Evolutionary conservation across 805 yeast species (phyloP).

Genomic region (Phaffomyces thermotolerans): DNA sequence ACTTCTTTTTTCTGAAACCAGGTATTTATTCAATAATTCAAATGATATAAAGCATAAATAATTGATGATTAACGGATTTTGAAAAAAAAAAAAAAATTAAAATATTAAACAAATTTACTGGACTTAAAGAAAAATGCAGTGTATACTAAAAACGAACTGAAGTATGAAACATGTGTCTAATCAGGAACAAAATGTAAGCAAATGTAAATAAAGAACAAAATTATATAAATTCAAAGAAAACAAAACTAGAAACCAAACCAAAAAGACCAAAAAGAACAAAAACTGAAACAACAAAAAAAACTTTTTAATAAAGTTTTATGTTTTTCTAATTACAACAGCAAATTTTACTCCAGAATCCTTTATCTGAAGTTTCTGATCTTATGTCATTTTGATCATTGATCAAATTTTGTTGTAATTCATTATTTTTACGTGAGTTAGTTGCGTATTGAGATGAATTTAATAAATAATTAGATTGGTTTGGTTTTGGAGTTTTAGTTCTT

Average conservation of each 20-base stretch:
- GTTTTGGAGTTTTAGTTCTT: constrained; percentile 22
- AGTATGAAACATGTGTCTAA: not conserved
- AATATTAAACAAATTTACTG: not conserved
- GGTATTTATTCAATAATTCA: no score
- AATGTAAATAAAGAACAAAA: no score
- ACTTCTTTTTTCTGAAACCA: not conserved
- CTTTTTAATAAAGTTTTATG: not conserved
- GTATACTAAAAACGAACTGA: not conserved
- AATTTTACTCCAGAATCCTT: constrained; percentile 22
- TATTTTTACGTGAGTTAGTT: constrained; percentile 17
- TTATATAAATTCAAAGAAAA: no score
- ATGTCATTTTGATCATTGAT: constrained; percentile 19
- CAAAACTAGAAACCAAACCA: not conserved
- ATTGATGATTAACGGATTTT: no score
- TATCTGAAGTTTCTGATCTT: constrained; percentile 16
- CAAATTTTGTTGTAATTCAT: constrained; percentile 21
- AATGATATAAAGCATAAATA: no score
- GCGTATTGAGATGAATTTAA: constrained; percentile 23
- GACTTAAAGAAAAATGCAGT: not conserved
- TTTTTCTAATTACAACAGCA: constrained; percentile 20
- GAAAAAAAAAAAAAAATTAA: not conserved
- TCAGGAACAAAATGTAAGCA: not conserved
- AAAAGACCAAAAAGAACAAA: not conserved
- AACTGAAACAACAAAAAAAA: not conserved
- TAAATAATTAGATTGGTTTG: constrained; percentile 18